Base-by-base conservation (phyloP, 345 rosid genomes). In the Syzygium aqueum region DNA sequence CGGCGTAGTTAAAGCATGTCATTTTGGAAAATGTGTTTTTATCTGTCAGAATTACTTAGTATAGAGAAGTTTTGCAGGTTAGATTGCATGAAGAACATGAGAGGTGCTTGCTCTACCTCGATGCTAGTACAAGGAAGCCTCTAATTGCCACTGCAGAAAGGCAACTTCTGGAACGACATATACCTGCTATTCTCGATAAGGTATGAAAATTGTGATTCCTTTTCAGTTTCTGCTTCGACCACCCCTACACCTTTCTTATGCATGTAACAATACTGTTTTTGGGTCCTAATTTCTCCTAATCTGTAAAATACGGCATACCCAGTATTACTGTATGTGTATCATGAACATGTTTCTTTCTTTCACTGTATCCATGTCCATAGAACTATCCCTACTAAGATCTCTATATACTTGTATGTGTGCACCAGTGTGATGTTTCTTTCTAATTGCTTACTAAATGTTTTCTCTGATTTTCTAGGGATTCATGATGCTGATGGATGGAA, bases 31-130 rank as follows among this genome's bases (percentile, higher is more conserved):
- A 73, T 73, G 49, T 73, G 49, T 73, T 73, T 73, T 37, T 73
- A 53, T 84, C 54, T 84, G 59, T 84, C 77, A 54, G 61, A 86
- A 73, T 73, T 73, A 73, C 80, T 73, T 37, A 78, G 63, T 54
- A 85, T 57, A 63, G 13, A 73, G 57, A 52, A 19, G 89, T 89
- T 87, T 88, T 91, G 90, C 94, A 97, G 99, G 91, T 91, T 86
- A 95, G 99, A 88, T 94, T 97, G 93, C 95, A 96, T 87, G 99
- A 97, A 92, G 99, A 97, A 88, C 97, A 95, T 89, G 99, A 97
- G 89, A 94, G 99, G 92, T 95, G 99, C 91, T 91, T 96, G 86
- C 93, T 95, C 51, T 97, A 97, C 91, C 93, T 97, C 86, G 99
- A 96, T 86, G 95, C 94, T 77, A 90, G 93, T 88, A 97, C 98